phyloP scores from a whole-genome alignment of 2,329 filamentous ascomycete species.

The Xylaria sp. region DNA sequence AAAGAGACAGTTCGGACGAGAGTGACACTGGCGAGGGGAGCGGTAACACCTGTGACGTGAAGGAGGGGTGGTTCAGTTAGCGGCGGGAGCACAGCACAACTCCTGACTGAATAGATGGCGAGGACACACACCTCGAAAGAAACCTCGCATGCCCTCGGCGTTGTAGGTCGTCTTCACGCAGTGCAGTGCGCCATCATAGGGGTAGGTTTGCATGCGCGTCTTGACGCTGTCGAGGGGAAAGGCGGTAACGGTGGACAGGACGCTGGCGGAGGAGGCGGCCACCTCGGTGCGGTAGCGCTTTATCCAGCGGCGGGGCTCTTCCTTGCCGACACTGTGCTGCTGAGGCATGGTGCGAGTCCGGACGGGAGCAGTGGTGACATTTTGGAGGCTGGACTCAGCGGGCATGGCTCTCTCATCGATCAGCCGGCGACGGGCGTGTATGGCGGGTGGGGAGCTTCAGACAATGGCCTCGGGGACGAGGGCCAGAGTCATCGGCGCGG shows the following conservation, averaged over 20 bases:
- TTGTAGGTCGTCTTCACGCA: conserved; percentile 81
- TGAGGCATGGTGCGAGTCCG: conserved; percentile 59
- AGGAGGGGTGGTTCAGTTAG: conserved; percentile 18
- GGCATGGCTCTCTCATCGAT: conserved; percentile 50
- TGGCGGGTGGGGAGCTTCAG: conserved; percentile 55
- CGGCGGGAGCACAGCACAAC: conserved; percentile 16
- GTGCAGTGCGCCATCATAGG: conserved; percentile 78
- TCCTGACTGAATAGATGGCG: neutral
- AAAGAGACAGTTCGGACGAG: conserved; percentile 82
- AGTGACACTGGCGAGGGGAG: conserved; percentile 83
- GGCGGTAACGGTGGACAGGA: conserved; percentile 81
- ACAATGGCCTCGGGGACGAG: conserved; percentile 60
- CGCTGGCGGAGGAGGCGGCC: conserved; percentile 79
- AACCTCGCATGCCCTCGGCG: conserved; percentile 77
- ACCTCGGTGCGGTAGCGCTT: conserved; percentile 85
- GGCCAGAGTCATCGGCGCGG: conserved; percentile 70
- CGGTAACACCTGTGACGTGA: conserved; percentile 70
- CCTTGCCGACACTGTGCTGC: conserved; percentile 45
- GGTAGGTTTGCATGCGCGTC: conserved; percentile 89
- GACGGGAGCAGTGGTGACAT: conserved; percentile 58
- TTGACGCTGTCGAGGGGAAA: conserved; percentile 92
- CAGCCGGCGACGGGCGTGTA: conserved; percentile 52
- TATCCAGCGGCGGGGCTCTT: conserved; percentile 63
- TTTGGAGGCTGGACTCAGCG: conserved; percentile 54
- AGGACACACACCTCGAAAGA: conserved; percentile 77